Conservation (phyloP, 2,329 filamentous ascomycete species). For the Simplicillium sp. region DNA sequence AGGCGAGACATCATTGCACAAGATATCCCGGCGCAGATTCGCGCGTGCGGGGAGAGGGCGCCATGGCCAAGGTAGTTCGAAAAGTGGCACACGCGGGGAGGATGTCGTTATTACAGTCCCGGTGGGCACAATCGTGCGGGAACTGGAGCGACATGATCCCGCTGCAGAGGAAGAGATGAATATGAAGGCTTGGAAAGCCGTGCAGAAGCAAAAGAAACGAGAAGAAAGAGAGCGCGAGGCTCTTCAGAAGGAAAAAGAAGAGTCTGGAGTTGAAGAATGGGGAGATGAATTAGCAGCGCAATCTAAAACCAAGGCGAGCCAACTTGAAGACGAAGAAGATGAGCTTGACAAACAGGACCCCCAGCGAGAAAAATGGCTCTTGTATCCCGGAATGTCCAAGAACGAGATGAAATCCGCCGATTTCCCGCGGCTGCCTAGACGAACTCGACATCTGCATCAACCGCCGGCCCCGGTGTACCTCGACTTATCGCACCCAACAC, state of each 20-base stretch:
- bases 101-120: constrained; percentile 86
- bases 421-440: constrained; percentile 41
- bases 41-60: constrained; percentile 67
- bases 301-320: background rate
- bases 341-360: constrained; percentile 33
- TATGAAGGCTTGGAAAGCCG: constrained; percentile 19
- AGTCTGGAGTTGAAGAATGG: constrained; percentile 16
- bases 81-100: constrained; percentile 70
- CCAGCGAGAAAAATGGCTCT: constrained; percentile 66
- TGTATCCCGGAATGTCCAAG: constrained; percentile 70
- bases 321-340: constrained; percentile 17
- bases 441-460: constrained; percentile 51
- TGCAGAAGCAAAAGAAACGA: constrained; percentile 20
- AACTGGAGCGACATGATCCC: constrained; percentile 71
- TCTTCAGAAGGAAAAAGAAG: constrained; percentile 18
- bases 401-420: constrained; percentile 52
- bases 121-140: constrained; percentile 81
- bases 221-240: constrained; percentile 6
- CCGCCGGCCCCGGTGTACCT: constrained; percentile 64
- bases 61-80: constrained; percentile 65
- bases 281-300: constrained; percentile 16
- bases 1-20: constrained; percentile 88
- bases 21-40: constrained; percentile 69
- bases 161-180: constrained; percentile 51
- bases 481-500: constrained; percentile 68